Percentiles rank a stretch among this genome's conserved stretches.
Conservation (phyloP, 2,329 filamentous ascomycete species). For the Ophiocordyceps camponoti-floridani region DNA sequence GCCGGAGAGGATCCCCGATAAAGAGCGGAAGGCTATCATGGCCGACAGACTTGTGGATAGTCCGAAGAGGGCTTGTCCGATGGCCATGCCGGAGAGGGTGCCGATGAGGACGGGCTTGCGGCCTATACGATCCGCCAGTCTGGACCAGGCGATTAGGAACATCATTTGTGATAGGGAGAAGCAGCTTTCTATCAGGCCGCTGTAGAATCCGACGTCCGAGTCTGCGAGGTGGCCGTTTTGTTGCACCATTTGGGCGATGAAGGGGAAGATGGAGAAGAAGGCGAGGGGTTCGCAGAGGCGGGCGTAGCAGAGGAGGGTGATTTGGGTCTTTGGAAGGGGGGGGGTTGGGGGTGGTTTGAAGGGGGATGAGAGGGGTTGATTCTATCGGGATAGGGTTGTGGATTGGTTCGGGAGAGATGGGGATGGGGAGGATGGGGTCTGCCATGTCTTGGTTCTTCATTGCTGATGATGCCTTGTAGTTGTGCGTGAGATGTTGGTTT, state of each 20-base stretch:
- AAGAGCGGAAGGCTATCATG: slow-evolving; percentile 55
- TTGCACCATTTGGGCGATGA: slow-evolving; percentile 61
- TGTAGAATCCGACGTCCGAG: slow-evolving; percentile 64
- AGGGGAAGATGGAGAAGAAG: slow-evolving; percentile 74
- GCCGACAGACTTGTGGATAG: slow-evolving; percentile 48
- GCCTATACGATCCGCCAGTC: slow-evolving; percentile 41
- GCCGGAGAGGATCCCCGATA: slow-evolving; percentile 58
- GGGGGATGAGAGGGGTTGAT: too few species aligned
- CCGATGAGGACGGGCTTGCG: slow-evolving; percentile 55
- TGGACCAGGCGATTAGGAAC: slow-evolving; percentile 63
- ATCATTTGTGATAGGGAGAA: slow-evolving; percentile 61
- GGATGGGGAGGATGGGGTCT: too few species aligned
- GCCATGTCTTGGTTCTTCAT: too few species aligned
- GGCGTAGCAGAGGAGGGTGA: slow-evolving; percentile 55
- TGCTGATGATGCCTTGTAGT: too few species aligned
- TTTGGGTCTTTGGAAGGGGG: slow-evolving; percentile 24
- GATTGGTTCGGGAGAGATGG: too few species aligned
- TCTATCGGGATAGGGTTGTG: too few species aligned
- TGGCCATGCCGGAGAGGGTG: slow-evolving; percentile 44
- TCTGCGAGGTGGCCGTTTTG: slow-evolving; percentile 42
- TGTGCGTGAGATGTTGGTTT: too few species aligned
- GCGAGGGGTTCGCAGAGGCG: slow-evolving; percentile 58
- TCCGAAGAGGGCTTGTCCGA: slow-evolving; percentile 49
- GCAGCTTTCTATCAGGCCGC: slow-evolving; percentile 54
- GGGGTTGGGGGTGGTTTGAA: background rate